Base-by-base conservation (phyloP, 2,329 filamentous ascomycete species). In the Parastagonospora avenae region DNA sequence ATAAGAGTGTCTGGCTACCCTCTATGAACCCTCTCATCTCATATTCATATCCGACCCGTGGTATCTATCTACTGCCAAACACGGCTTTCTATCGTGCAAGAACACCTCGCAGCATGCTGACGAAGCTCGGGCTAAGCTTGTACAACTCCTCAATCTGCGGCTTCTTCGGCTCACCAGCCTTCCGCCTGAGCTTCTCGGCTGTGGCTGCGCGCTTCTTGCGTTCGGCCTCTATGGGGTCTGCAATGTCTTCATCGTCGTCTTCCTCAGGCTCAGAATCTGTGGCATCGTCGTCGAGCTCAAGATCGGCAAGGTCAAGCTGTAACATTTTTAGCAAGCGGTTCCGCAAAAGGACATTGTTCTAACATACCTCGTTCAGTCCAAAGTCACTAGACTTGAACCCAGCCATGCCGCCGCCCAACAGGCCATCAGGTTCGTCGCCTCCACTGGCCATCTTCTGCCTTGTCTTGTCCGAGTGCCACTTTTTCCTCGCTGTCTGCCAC, bases 381-480 rank as follows among this genome's bases (percentile, higher is more conserved):
- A 99, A 99, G 75, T 99, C 94, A 42, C 84, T 85, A 16, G 88
- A 87, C 66, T 83, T 86, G 77, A 97, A 95, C 24, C 80, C 79
- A 14, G 76, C 66, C 50, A 67, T 69, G 15, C 70, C 74, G 16
- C 70, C 74, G 5, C 70, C 69, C 8, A 76, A 55, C 24, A 68
- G 54, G 30, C 64, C 74, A 44, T 77, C 78, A 8, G 71, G 71
- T 32, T 79, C 78, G 5, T 80, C 80, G 6, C 71, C 80, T 2
- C 86, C 92, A 2, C 91, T 92, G 0, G 94, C 94, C 94, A 99
- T 97, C 82, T 99, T 99, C 78, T 97, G 94, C 46, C 92, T 81
- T 8, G 94, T 99, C 81, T 99, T 99, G 76, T 96, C 91, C 54
- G 93, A 87, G 72, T 99, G 94, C 94, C 94, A 99, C 77, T 93